These are phyloP conservation scores for Aspergillus heteromorphus DNA, from an alignment of 495 filamentous ascomycete genomes.

Conservation along the genomic window DNA sequence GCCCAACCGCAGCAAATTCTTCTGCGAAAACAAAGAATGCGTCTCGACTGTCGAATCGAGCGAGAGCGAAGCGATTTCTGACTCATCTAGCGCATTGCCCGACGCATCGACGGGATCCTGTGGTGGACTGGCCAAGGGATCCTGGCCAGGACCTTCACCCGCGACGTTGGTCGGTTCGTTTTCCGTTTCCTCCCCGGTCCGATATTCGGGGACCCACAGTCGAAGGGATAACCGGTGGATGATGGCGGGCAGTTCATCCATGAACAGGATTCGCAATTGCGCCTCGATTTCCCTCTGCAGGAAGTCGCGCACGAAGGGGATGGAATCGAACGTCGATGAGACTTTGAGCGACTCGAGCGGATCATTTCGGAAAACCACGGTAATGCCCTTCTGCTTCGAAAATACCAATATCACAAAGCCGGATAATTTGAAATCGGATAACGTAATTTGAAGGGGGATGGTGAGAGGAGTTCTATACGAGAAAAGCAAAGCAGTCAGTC, in stretches of 20 bases:
- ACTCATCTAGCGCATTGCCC: constrained; percentile 68
- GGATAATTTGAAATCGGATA: constrained; percentile 94
- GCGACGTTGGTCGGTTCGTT: constrained; percentile 24
- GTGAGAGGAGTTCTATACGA: constrained; percentile 65
- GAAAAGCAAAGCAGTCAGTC: constrained; percentile 13
- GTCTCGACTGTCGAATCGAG: constrained; percentile 70
- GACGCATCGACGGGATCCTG: constrained; percentile 70
- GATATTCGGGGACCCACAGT: constrained; percentile 85
- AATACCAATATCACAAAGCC: constrained; percentile 97
- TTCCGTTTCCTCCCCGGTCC: constrained; percentile 52
- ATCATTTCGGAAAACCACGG: constrained; percentile 95
- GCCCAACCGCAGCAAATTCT: constrained; percentile 73
- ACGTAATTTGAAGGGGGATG: constrained; percentile 91
- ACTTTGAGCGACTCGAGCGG: constrained; percentile 97
- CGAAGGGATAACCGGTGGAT: constrained; percentile 89
- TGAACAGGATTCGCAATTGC: constrained; percentile 87
- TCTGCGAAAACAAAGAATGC: constrained; percentile 83
- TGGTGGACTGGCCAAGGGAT: constrained; percentile 76
- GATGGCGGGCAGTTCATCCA: constrained; percentile 95
- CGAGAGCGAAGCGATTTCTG: constrained; percentile 67
- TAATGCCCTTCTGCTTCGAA: constrained; percentile 93
- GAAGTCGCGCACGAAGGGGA: constrained; percentile 96
- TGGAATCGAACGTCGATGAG: constrained; percentile 97
- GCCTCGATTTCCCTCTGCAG: constrained; percentile 93
- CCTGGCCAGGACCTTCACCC: constrained; percentile 49